Evolutionary conservation across 805 yeast species (phyloP), one percentile per base, ranked within the genome.

Genomic region (Lachancea fermentati): DNA sequence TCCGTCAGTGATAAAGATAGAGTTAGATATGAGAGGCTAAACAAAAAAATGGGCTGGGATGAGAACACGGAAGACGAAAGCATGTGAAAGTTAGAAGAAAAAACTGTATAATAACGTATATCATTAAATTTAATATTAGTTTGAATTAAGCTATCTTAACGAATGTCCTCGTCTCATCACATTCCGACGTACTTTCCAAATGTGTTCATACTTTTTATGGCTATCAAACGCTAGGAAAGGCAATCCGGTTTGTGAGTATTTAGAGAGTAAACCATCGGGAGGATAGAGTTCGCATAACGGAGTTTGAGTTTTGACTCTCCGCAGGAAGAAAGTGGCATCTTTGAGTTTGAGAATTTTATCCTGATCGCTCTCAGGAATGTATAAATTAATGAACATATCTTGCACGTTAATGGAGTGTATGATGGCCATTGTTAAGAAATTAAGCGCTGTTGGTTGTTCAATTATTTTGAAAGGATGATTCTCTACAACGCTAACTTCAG

Each of bases 1-100:
- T 84, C 95, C 58, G 98, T 91, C 4, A 80, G 88, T 49, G 97
- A 87, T 55, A 72, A 69, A 46, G 97, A 89, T 55, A 73, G 96
- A 46, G 52, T 67, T 31, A 84, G 81, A 55, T 89, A 89, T 57
- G 93, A 85, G 43, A 68, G 72, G 47, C 65, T 87, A 54, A 84
- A 81, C 50, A 81, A 75, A 57, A 72, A 79, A 46, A 72, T 86
- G 76, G 91, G 88, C 0, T 81, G 87, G 88, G 77, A 76, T 28
- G 63, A 67, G 41, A 59, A 71, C 24, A 62, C 63, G 9, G 65
- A 59, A 9, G 33, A 11, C 15, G 19, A 13, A 14, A 30, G 5
- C 13, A 18, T 14, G 16, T 25, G 14, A 15, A 29, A n/a, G 4
- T 9, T 16, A n/a, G 13, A 5, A 32, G 14, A 30, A 8, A 12